phyloP scores from a whole-genome alignment of 1,284 basidiomycete genomes.

The Lentinula novae-zelandiae region DNA sequence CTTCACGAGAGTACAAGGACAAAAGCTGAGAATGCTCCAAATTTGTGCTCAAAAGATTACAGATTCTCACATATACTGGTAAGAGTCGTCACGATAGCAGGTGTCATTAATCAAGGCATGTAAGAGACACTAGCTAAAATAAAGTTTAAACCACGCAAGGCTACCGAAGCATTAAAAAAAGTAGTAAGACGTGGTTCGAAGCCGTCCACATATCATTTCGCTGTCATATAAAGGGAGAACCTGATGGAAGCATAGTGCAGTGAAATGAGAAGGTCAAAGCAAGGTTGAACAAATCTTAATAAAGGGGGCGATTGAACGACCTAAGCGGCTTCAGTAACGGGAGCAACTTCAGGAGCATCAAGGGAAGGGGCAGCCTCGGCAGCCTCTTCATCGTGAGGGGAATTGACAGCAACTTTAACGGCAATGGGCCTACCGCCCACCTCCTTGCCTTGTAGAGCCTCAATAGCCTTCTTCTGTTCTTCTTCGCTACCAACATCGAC shows the following conservation, averaged over 20 bases:
- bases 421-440: conserved; percentile 77
- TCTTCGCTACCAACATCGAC: conserved; percentile 85
- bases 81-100: conserved; percentile 8
- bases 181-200: conserved; percentile 15
- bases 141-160: conserved; percentile 15
- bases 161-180: conserved; percentile 15
- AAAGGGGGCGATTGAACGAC: neutral
- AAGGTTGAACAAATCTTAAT: conserved; percentile 10
- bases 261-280: conserved; percentile 18
- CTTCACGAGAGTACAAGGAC: neutral
- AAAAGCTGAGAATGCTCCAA: neutral
- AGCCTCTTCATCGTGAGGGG: conserved; percentile 43
- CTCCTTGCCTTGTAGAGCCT: conserved; percentile 77
- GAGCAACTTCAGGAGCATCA: conserved; percentile 22
- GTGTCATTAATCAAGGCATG: conserved; percentile 7
- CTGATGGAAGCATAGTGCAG: conserved; percentile 21
- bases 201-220: conserved; percentile 15
- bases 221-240: conserved; percentile 19
- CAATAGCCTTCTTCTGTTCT: conserved; percentile 84
- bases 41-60: neutral
- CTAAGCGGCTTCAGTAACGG: conserved; percentile 16
- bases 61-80: neutral
- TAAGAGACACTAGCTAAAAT: conserved; percentile 13
- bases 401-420: conserved; percentile 86
- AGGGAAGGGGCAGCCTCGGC: conserved; percentile 30